Evolutionary conservation across 345 rosid genomes (phyloP).

Genomic region (Camelina neglecta): DNA sequence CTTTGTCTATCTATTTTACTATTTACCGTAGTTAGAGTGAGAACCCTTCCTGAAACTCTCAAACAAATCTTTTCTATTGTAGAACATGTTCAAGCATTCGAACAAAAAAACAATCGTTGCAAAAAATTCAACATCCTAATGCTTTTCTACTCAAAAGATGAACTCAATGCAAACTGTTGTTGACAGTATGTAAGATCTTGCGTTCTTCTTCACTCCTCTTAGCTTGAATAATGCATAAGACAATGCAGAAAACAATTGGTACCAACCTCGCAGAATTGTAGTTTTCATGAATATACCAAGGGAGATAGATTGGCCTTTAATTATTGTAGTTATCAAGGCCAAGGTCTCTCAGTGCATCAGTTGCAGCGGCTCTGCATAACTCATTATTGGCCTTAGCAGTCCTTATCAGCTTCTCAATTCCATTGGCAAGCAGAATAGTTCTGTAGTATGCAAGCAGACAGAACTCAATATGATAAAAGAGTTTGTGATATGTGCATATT

Average conservation of each 20-base stretch:
- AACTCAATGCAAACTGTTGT: slow-evolving; percentile 5
- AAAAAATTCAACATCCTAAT: slow-evolving; percentile 4
- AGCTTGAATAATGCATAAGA: not conserved
- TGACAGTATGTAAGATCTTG: not conserved
- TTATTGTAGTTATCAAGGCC: slow-evolving; percentile 78
- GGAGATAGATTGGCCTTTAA: slow-evolving; percentile 19
- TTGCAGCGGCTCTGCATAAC: slow-evolving; percentile 75
- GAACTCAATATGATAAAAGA: not conserved
- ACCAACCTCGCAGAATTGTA: not conserved
- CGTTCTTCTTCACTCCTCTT: slow-evolving; percentile 7
- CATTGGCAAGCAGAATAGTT: slow-evolving; percentile 64
- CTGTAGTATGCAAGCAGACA: slow-evolving; percentile 47
- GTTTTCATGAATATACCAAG: slow-evolving; percentile 9
- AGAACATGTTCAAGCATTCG: slow-evolving; percentile 7
- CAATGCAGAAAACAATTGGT: not conserved
- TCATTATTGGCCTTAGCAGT: slow-evolving; percentile 75
- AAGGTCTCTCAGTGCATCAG: slow-evolving; percentile 90
- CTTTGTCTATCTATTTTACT: not conserved
- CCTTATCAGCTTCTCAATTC: slow-evolving; percentile 74
- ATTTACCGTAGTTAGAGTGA: not conserved
- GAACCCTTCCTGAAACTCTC: not conserved
- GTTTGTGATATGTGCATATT: not conserved
- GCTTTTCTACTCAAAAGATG: slow-evolving; percentile 21
- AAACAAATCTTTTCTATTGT: not conserved
- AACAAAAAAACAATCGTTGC: not conserved